Percentiles rank a stretch among this genome's conserved stretches.
Conservation (phyloP, 2,329 filamentous ascomycete genomes). For the Colletotrichum trifolii region DNA sequence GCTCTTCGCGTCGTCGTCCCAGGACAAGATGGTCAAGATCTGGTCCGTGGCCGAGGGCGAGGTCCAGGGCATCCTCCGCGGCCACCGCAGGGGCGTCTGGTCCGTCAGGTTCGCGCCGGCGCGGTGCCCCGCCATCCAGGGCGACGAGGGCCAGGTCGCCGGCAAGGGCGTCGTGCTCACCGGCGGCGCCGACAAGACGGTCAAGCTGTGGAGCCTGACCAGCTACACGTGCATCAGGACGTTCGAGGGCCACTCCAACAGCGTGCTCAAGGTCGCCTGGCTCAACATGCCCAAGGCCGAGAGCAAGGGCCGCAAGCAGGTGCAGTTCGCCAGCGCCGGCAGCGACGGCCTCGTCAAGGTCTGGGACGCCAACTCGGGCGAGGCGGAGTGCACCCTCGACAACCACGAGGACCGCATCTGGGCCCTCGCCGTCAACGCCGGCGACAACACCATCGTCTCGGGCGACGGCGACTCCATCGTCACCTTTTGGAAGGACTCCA, state of each 20-base stretch:
- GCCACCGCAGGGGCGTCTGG: slow-evolving; percentile 96
- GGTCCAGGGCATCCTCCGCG: slow-evolving; percentile 88
- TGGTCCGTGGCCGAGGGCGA: slow-evolving; percentile 93
- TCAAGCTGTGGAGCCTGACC: slow-evolving; percentile 92
- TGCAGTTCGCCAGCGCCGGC: slow-evolving; percentile 86
- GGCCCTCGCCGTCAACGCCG: slow-evolving; percentile 81
- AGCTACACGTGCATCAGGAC: slow-evolving; percentile 95
- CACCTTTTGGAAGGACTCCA: slow-evolving; percentile 96
- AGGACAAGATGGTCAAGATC: slow-evolving; percentile 97
- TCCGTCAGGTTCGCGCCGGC: slow-evolving; percentile 89
- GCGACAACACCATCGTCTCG: slow-evolving; percentile 81
- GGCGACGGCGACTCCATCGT: slow-evolving; percentile 93
- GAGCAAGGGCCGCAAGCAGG: slow-evolving; percentile 66
- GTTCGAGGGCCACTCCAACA: slow-evolving; percentile 96
- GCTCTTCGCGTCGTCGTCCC: slow-evolving; percentile 95
- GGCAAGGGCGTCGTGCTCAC: slow-evolving; percentile 87
- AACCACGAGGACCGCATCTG: slow-evolving; percentile 97
- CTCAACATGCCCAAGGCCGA: slow-evolving; percentile 65
- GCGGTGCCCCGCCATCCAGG: slow-evolving; percentile 78
- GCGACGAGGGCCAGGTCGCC: slow-evolving; percentile 77
- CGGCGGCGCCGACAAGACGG: slow-evolving; percentile 93
- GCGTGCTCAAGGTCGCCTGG: slow-evolving; percentile 93
- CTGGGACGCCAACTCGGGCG: slow-evolving; percentile 89
- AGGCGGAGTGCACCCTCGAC: slow-evolving; percentile 89
- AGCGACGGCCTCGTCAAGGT: slow-evolving; percentile 96